Base-by-base conservation (phyloP, 768 basidiomycete genomes). In the Pleurotus ostreatus region DNA sequence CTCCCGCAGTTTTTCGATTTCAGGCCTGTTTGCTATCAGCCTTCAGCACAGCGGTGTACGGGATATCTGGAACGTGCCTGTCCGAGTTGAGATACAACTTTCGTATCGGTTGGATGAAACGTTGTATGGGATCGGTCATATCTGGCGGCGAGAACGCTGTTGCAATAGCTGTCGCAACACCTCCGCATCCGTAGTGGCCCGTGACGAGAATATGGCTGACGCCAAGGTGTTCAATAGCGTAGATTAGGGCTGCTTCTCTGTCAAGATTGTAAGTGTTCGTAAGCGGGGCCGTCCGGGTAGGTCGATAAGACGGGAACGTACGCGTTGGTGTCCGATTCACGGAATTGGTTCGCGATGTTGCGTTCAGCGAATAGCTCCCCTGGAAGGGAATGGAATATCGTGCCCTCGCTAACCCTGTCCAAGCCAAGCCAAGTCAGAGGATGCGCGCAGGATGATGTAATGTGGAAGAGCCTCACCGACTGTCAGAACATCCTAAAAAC, bases 131-230 rank as follows among this genome's bases (percentile, higher is more conserved):
- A 23, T 60, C 57, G 37, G 59, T 66, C 25, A 60, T 56, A 41
- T 62, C 63, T 40, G 53, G 59, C 2, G 66, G 57, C 39, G 57
- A 59, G 9, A 44, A 23, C 0, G 55, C 22, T 44, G 55, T 37
- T 3, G 65, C 61, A 55, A 73, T 73, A 5, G 71, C 73, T 12
- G 57, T 61, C 34, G 70, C 65, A 1, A 73, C 68, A 51, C 69
- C 66, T 40, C 67, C 68, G 59, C 72, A 75, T 2, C 66, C 66
- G 18, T 65, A 65, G 54, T 65, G 66, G 16, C 74, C 74, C 7
- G 73, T 59, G 25, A 75, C 65, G 43, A 75, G 66, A 38, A 75
- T 68, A 58, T 75, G 73, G 38, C 71, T 63, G 4, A 75, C 68
- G 22, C 66, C 64, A 7, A 70, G 61, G 9, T 62, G 62, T 47